phyloP scores from a whole-genome alignment of 768 basidiomycete species.

The Leucosporidium yakuticum region DNA sequence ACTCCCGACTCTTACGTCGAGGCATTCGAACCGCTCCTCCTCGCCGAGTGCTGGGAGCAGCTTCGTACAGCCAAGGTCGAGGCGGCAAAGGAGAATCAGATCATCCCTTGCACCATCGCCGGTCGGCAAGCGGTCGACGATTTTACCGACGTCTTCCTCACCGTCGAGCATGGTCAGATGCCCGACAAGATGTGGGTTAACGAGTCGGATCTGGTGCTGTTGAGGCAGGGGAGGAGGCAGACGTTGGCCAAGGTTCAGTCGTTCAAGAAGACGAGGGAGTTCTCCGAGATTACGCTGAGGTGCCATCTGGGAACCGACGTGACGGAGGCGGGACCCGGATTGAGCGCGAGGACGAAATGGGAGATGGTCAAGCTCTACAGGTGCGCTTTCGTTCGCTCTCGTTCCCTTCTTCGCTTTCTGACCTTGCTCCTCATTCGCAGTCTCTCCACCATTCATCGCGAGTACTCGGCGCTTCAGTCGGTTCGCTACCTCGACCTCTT shows the following conservation, averaged over 20 bases:
- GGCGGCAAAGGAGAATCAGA: slow-evolving; percentile 44
- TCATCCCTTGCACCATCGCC: slow-evolving; percentile 53
- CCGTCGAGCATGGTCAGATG: slow-evolving; percentile 53
- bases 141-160: slow-evolving; percentile 72
- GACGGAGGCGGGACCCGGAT: slow-evolving; percentile 53
- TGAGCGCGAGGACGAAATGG: slow-evolving; percentile 66
- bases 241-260: slow-evolving; percentile 67
- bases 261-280: slow-evolving; percentile 46
- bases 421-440: slow-evolving; percentile 47
- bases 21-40: slow-evolving; percentile 75
- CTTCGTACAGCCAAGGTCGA: slow-evolving; percentile 71
- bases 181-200: slow-evolving; percentile 66
- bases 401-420: slow-evolving; percentile 18
- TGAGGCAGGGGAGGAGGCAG: slow-evolving; percentile 54
- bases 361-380: slow-evolving; percentile 70
- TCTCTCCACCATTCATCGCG: slow-evolving; percentile 81
- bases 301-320: slow-evolving; percentile 46
- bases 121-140: slow-evolving; percentile 69
- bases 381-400: slow-evolving; percentile 48
- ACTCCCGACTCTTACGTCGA: slow-evolving; percentile 62
- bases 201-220: slow-evolving; percentile 79
- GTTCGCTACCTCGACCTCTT: slow-evolving; percentile 75
- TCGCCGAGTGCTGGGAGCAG: slow-evolving; percentile 88
- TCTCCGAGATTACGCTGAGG: slow-evolving; percentile 59
- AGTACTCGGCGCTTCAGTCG: slow-evolving; percentile 78